These are phyloP conservation scores for Entoloma clypeatum DNA, from an alignment of 1,284 basidiomycete genomes.

Conservation along the genomic window DNA sequence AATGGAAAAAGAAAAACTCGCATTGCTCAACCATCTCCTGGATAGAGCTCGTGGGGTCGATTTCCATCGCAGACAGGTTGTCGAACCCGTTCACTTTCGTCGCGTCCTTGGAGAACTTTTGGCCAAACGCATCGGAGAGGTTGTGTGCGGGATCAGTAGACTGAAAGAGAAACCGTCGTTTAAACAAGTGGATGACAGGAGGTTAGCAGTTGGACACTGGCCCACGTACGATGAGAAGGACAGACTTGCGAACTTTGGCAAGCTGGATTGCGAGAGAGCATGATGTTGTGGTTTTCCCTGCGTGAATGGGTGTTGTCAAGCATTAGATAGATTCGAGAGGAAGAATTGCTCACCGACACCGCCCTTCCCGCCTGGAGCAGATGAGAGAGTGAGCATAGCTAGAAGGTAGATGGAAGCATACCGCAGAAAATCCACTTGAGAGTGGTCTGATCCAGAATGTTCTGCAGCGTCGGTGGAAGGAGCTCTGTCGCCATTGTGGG, in stretches of 20 bases:
- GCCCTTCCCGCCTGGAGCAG: conserved; percentile 79
- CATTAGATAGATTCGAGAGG: conserved; percentile 1
- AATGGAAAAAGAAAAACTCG: conserved; percentile 35
- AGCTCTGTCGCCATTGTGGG: conserved; percentile 47
- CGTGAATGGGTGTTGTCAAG: conserved; percentile 6
- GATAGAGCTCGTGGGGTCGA: conserved; percentile 94
- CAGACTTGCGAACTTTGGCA: conserved; percentile 82
- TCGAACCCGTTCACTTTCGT: conserved; percentile 99
- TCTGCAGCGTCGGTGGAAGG: conserved; percentile 81
- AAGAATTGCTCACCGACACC: conserved; percentile 72
- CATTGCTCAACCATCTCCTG: conserved; percentile 99
- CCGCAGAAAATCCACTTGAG: conserved; percentile 97
- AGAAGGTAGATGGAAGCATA: conserved; percentile 35
- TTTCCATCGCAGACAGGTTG: conserved; percentile 99
- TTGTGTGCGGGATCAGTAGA: conserved; percentile 99
- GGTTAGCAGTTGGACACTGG: conserved; percentile 3
- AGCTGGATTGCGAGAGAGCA: conserved; percentile 96
- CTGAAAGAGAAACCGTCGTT: too few species aligned
- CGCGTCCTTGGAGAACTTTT: conserved; percentile 99
- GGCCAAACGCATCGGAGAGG: conserved; percentile 96
- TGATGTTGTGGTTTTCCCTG: conserved; percentile 94
- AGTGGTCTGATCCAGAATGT: conserved; percentile 83
- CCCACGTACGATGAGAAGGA: conserved; percentile 82
- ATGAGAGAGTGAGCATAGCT: conserved; percentile 13
- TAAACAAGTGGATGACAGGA: conserved; percentile 2